phyloP scores from a whole-genome alignment of 805 yeast genomes.

The Sugiyamaella americana region DNA sequence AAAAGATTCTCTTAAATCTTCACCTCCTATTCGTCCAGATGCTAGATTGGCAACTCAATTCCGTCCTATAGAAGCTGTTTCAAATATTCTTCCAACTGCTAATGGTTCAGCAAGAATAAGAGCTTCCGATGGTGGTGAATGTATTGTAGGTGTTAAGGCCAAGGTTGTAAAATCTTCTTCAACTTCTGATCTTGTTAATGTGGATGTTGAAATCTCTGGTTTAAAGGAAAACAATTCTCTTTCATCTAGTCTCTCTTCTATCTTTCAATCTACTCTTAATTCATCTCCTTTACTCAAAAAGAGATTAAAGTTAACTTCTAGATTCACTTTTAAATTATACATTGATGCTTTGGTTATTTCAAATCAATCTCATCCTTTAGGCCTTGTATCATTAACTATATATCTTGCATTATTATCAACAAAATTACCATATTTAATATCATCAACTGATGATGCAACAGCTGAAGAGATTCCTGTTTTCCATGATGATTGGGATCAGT shows the following conservation, averaged over 20 bases:
- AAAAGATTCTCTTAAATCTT: conserved; percentile 57
- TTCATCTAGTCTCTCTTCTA: conserved; percentile 50
- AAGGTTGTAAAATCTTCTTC: conserved; percentile 53
- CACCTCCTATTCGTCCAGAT: conserved; percentile 76
- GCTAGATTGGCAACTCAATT: conserved; percentile 69
- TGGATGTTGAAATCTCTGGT: conserved; percentile 67
- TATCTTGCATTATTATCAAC: conserved; percentile 80
- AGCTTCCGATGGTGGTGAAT: conserved; percentile 86
- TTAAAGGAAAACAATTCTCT: conserved; percentile 72
- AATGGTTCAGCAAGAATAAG: conserved; percentile 90
- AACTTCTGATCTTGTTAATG: conserved; percentile 51
- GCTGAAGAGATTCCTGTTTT: conserved; percentile 88
- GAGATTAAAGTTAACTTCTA: conserved; percentile 57
- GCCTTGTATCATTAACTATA: conserved; percentile 70
- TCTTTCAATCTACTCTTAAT: conserved; percentile 43
- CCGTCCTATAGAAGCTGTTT: conserved; percentile 78
- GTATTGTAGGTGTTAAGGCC: conserved; percentile 84
- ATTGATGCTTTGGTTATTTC: conserved; percentile 78
- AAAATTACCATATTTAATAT: conserved; percentile 61
- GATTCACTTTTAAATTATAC: conserved; percentile 67
- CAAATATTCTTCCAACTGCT: conserved; percentile 75
- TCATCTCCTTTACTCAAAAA: conserved; percentile 44
- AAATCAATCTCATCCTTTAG: conserved; percentile 72
- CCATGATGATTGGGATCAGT: conserved; percentile 77
- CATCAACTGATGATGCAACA: conserved; percentile 54